Conservation (phyloP, 768 basidiomycete species). For the Tylopilus felleus region DNA sequence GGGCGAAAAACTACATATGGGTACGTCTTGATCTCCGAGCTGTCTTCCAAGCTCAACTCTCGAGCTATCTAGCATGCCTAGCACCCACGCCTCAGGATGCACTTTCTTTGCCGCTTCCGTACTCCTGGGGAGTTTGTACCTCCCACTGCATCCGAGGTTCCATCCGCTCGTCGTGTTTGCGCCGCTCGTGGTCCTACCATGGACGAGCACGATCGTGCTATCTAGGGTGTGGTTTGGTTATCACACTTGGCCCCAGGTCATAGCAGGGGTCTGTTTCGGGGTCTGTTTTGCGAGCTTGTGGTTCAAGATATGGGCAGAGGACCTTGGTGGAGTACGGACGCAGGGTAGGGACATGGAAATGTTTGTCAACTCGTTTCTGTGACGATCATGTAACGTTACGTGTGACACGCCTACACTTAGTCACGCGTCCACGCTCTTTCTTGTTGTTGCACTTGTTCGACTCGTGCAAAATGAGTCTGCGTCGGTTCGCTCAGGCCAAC, state of each 20-base stretch:
- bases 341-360: conserved; percentile 15
- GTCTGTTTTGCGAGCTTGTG: conserved; percentile 48
- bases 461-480: conserved; percentile 44
- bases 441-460: conserved; percentile 4
- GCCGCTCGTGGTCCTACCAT: conserved; percentile 53
- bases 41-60: not conserved
- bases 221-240: conserved; percentile 77
- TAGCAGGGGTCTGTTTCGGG: conserved; percentile 57
- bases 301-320: conserved; percentile 54
- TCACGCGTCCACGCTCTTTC: conserved; percentile 16
- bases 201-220: conserved; percentile 50
- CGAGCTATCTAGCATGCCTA: conserved; percentile 64
- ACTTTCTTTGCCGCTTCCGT: conserved; percentile 62
- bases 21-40: conserved; percentile 38
- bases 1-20: conserved; percentile 60
- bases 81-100: conserved; percentile 73
- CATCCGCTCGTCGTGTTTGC: conserved; percentile 31
- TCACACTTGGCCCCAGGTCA: conserved; percentile 69
- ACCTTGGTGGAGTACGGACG: conserved; percentile 21
- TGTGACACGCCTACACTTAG: conserved; percentile 24
- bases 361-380: conserved; percentile 7
- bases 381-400: conserved; percentile 21
- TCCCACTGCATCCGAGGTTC: conserved; percentile 58
- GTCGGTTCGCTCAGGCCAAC: conserved; percentile 54
- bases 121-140: conserved; percentile 50